Evolutionary conservation across 768 basidiomycete species (phyloP), one percentile per base, ranked within the genome.

Genomic region (Lactarius trivialis): DNA sequence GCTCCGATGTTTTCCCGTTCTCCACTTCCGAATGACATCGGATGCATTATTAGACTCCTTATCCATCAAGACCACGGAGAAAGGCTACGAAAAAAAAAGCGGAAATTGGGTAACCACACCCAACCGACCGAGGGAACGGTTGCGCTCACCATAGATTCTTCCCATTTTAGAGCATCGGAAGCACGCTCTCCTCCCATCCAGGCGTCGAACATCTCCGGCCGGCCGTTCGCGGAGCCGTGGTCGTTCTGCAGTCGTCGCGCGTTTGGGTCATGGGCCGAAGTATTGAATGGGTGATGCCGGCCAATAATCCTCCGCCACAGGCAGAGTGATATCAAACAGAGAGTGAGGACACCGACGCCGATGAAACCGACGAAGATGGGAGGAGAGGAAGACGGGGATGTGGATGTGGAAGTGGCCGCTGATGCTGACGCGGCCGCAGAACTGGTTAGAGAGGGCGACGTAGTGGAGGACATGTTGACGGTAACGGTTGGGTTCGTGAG

Each of bases 131-230:
- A 9, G 21, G 4, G 5, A 5, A 21, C 41, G n/a, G 41, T 43
- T n/a, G 1, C 7, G 55, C 64, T 33, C 51, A 66, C 66, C 55
- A 53, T 30, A 4, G 58, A 39, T 7, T 45, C 30, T 41, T 33
- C 57, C 66, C 66, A 67, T 49, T 32, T 59, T 28, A 49, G 8
- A 0, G 33, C 41, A 3, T 51, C 55, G 2, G 21, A 15, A 0
- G 48, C 41, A 43, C 48, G 30, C 12, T 34, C 33, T 7, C 45
- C 58, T 24, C n/a, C n/a, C n/a, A 41, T 57, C 65, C 65, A 66
- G 15, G 59, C 65, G 4, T 66, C 58, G 43, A 56, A 66, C 37
- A 67, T 52, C 55, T 55, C 33, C 1, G 67, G 67, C 41, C 55
- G 62, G 33, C 55, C 34, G 15, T 30, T 7, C 15, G 39, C 36